These are phyloP conservation scores for Lentinula sp. DNA, from an alignment of 768 basidiomycete genomes.

Conservation along the genomic window DNA sequence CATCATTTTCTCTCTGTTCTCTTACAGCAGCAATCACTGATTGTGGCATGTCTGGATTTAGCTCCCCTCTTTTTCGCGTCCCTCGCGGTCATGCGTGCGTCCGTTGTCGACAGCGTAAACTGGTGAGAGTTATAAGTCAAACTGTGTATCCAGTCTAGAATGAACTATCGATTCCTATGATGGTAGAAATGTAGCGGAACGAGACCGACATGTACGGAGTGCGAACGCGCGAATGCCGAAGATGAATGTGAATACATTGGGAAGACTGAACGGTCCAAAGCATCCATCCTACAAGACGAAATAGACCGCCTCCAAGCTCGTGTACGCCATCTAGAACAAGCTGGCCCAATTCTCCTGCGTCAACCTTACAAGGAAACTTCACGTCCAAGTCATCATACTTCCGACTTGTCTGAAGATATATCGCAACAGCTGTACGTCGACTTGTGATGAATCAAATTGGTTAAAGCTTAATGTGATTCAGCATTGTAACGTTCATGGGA, in stretches of 20 bases:
- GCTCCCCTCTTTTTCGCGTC: no score
- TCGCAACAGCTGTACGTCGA: background rate
- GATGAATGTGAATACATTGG: conserved; percentile 44
- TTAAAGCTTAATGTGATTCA: background rate
- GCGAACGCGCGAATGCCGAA: conserved; percentile 25
- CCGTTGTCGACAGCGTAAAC: conserved; percentile 1
- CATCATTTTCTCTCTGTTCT: no score
- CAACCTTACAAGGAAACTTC: conserved; percentile 1
- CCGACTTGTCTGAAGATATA: background rate
- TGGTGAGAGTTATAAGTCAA: background rate
- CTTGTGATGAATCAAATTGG: background rate
- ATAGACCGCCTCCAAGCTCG: conserved; percentile 29
- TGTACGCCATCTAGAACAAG: conserved; percentile 26
- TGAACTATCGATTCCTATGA: background rate
- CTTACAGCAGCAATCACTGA: no score
- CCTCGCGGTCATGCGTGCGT: background rate
- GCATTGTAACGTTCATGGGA: conserved; percentile 22
- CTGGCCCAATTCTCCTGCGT: background rate
- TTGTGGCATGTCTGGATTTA: no score
- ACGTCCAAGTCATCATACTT: background rate
- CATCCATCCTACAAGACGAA: conserved; percentile 31
- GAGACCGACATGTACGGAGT: conserved; percentile 34
- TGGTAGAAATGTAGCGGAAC: conserved; percentile 35
- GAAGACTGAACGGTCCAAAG: conserved; percentile 28
- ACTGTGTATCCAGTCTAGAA: background rate